Conservation (phyloP, 371 early-diverging fungal species). For the Mucor racemosus region DNA sequence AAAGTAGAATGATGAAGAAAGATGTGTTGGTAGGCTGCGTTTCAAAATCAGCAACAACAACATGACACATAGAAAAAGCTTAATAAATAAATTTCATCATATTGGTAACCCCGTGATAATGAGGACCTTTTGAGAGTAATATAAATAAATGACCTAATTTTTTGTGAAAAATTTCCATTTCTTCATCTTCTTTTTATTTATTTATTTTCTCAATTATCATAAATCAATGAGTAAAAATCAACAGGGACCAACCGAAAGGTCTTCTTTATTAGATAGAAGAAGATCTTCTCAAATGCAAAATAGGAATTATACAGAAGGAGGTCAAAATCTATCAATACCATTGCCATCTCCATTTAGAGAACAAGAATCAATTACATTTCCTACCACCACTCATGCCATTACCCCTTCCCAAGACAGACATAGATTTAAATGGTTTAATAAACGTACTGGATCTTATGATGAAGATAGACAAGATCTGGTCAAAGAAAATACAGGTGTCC, state of each 20-base stretch:
- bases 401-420: not conserved
- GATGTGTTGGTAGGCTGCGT: not conserved
- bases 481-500: slow-evolving; percentile 63
- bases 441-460: slow-evolving; percentile 51
- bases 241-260: slow-evolving; percentile 24
- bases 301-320: slow-evolving; percentile 22
- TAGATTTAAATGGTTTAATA: slow-evolving; percentile 41
- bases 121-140: not conserved
- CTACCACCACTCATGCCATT: not conserved
- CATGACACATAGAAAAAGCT: not conserved
- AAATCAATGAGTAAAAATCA: not conserved
- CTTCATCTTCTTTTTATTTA: not conserved
- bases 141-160: not conserved
- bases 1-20: not conserved
- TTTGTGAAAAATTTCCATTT: not conserved
- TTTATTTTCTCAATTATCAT: not conserved
- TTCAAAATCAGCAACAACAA: not conserved
- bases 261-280: slow-evolving; percentile 38
- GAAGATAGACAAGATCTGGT: slow-evolving; percentile 62
- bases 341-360: slow-evolving; percentile 20
- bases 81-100: slow-evolving; percentile 9
- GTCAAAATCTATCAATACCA: slow-evolving; percentile 5
- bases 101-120: slow-evolving; percentile 6
- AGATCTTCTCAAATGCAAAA: slow-evolving; percentile 12
- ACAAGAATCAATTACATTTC: slow-evolving; percentile 21